phyloP scores from a whole-genome alignment of 139 green algal species.

The Eudorina sp. region DNA sequence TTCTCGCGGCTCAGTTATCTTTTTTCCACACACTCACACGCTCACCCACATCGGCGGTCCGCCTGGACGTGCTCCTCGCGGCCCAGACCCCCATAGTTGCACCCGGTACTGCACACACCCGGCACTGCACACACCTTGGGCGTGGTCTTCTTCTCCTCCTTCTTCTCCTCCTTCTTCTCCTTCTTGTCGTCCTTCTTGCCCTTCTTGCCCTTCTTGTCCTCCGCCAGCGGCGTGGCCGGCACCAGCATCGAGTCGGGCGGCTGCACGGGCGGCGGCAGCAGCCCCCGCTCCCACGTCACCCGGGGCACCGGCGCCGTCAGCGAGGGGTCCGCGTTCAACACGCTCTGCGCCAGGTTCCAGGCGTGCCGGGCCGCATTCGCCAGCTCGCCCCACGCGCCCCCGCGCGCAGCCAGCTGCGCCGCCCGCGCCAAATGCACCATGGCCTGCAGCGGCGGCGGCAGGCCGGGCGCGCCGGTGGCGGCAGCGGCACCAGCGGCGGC shows the following conservation, averaged over 20 bases:
- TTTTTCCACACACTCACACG: too few relatives aligned
- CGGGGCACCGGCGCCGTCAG: constrained; percentile 27
- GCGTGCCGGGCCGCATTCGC: constrained; percentile 57
- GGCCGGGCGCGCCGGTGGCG: neutral
- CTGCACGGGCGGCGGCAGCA: constrained; percentile 22
- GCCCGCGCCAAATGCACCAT: constrained; percentile 54
- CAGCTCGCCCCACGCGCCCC: constrained; percentile 60
- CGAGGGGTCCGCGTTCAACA: constrained; percentile 52
- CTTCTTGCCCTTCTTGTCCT: constrained; percentile 38
- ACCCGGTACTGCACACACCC: too few relatives aligned
- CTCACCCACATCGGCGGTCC: too few relatives aligned
- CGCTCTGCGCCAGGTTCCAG: constrained; percentile 55
- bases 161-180: constrained; percentile 2
- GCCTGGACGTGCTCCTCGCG: too few relatives aligned
- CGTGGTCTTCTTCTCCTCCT: neutral
- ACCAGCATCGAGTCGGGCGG: constrained; percentile 29
- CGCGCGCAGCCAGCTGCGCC: constrained; percentile 52
- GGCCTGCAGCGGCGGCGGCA: constrained; percentile 45
- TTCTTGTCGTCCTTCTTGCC: neutral
- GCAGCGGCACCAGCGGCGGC: neutral
- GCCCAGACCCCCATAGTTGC: too few relatives aligned
- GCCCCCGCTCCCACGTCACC: constrained; percentile 38
- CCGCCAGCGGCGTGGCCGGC: neutral
- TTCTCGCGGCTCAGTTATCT: too few relatives aligned
- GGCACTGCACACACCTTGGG: constrained; percentile 31